Conservation (phyloP, 108 stramenopile species). For the Nitzschia palea region DNA sequence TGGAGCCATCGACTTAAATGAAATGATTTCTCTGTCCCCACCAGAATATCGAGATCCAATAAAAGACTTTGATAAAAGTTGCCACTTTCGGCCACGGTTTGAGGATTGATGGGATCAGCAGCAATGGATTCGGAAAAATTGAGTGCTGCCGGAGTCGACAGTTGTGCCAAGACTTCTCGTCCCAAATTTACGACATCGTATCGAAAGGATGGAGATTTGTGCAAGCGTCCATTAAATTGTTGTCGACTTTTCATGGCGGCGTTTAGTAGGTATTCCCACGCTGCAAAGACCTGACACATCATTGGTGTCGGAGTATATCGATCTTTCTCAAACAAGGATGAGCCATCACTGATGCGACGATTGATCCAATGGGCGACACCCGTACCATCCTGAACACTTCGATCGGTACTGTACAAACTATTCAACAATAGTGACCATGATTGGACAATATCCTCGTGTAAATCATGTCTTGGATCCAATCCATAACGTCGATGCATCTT, state of each 20-base stretch:
- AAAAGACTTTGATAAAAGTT: conserved; percentile 24
- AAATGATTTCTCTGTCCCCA: conserved; percentile 32
- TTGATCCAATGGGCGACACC: conserved; percentile 23
- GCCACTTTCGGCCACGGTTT: conserved; percentile 12
- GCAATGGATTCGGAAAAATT: conserved; percentile 40
- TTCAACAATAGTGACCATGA: conserved; percentile 26
- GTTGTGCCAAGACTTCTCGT: conserved; percentile 43
- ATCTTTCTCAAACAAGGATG: conserved; percentile 35
- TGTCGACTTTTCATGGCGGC: conserved; percentile 2
- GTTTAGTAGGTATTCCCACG: conserved; percentile 24
- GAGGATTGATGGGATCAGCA: conserved; percentile 1
- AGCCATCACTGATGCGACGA: neutral
- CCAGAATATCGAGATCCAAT: conserved; percentile 30
- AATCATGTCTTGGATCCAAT: neutral
- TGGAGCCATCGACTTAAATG: conserved; percentile 30
- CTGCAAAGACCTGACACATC: conserved; percentile 29
- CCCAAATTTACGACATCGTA: conserved; percentile 51
- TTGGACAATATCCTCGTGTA: neutral
- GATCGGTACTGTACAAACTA: conserved; percentile 27
- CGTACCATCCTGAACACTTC: conserved; percentile 32
- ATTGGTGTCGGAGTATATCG: conserved; percentile 29
- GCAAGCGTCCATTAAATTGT: neutral
- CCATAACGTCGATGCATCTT: conserved; percentile 35
- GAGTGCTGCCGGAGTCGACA: conserved; percentile 25
- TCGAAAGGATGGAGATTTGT: conserved; percentile 20